Evolutionary conservation across 108 stramenopile species (phyloP).

Genomic region (Nitzschia putrida): DNA sequence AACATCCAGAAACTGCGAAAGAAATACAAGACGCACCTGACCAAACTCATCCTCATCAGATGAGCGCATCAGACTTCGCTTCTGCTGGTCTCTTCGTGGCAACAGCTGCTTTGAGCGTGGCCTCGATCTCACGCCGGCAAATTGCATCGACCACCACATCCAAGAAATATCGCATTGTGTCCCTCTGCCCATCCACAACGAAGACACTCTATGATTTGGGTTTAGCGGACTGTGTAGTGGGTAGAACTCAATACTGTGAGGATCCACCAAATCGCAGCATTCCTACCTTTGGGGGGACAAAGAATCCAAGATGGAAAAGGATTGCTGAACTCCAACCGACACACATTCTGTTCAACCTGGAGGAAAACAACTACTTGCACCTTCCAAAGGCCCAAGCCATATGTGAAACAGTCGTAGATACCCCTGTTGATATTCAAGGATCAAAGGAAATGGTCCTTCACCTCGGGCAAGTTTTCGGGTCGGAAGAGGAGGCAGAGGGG

Average conservation of each 20-base stretch:
- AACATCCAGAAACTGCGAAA: no score
- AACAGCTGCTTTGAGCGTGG: background rate
- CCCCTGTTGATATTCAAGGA: background rate
- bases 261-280: background rate
- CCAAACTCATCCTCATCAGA: no score
- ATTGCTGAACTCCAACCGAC: background rate
- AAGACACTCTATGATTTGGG: background rate
- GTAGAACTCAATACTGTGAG: background rate
- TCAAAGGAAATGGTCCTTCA: background rate
- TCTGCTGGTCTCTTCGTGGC: background rate
- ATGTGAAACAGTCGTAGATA: background rate
- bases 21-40: no score
- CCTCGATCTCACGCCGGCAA: background rate
- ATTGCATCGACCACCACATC: no score
- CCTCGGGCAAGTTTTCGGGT: background rate
- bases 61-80: background rate
- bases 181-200: background rate
- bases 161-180: background rate
- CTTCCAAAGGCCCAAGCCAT: background rate
- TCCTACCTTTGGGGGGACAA: background rate
- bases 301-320: background rate
- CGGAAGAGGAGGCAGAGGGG: background rate
- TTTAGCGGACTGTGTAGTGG: background rate
- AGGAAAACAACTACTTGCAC: background rate
- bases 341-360: background rate